Evolutionary conservation across 1,284 basidiomycete genomes (phyloP).

Genomic region (Naganishia cerealis): DNA sequence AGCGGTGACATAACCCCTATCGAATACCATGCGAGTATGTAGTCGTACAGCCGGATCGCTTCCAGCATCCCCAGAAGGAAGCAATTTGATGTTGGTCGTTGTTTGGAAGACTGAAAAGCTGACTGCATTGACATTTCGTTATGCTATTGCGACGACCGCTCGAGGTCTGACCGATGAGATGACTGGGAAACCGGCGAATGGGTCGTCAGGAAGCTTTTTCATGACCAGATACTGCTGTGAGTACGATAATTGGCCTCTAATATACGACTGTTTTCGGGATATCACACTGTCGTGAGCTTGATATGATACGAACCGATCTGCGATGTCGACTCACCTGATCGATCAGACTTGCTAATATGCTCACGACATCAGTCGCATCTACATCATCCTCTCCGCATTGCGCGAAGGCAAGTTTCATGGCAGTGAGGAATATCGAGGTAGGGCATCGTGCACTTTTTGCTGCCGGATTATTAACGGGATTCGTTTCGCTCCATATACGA

Average conservation of each 20-base stretch:
- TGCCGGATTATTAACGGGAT: constrained; percentile 38
- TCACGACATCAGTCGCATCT: constrained; percentile 47
- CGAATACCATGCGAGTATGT: constrained; percentile 2
- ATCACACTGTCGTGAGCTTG: background rate
- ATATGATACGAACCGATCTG: background rate
- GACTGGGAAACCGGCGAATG: constrained; percentile 33
- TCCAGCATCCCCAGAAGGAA: background rate
- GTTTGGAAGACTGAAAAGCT: no score
- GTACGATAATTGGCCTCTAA: constrained; percentile 48
- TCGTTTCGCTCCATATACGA: constrained; percentile 37
- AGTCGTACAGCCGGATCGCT: background rate
- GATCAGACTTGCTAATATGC: constrained; percentile 48
- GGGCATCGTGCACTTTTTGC: constrained; percentile 42
- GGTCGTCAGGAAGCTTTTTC: constrained; percentile 39
- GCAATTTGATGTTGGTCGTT: background rate
- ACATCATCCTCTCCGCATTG: constrained; percentile 50
- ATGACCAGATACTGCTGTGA: constrained; percentile 47
- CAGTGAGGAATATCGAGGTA: constrained; percentile 45
- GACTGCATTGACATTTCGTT: background rate
- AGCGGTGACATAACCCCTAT: background rate
- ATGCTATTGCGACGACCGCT: constrained; percentile 13
- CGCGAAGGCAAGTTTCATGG: constrained; percentile 39
- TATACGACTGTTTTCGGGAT: constrained; percentile 29
- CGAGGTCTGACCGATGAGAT: constrained; percentile 29
- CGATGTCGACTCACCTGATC: constrained; percentile 48